Base-by-base conservation (phyloP, 345 rosid species). In the Capsella bursapastoris region DNA sequence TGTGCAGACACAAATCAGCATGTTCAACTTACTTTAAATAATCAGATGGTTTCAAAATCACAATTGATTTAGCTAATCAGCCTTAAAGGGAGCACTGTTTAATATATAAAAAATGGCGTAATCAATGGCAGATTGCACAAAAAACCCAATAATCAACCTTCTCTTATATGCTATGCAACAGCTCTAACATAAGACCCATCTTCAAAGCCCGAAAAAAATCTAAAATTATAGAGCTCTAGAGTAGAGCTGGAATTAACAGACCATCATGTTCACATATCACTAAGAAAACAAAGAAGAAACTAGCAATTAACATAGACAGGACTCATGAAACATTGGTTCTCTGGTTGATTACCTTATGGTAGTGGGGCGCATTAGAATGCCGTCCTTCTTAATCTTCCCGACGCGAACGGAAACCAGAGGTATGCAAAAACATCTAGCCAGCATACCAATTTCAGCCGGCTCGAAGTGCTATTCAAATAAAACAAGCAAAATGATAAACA, bases 371-470 rank as follows among this genome's bases (percentile, higher is more conserved):
- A 96, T 77, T 16, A 77, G 68, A 49, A 80, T 82, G 57, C 91
- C 99, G 70, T 79, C 94, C 84, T 85, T 90, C 72, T 79, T 79
- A 45, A 90, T 84, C 88, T 83, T 92, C 74, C 99, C 99, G 5
- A 87, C 98, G 43, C 99, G 94, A 77, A 85, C 59, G 0, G 98
- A 90, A 76, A 96, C 99, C 78, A 96, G 85, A 12, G 98, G 98
- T 69, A 90, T 88, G 72, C 98, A 96, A 61, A 96, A 92, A 69
- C 98, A 96, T 80, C 98, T 87, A 0, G 98, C 96, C 31, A 96
- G 78, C 83, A 90, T 85, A n/a, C 96, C 96, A 56, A 96, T 92
- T 66, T 96, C 99, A 8, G 94, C 83, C 0, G 97, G 96, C 81
- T 89, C 96, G 31, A 96, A 92, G 71, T 92, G 90, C 99, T 92